Conservation (phyloP, 768 basidiomycete genomes). For the Suillus spraguei region DNA sequence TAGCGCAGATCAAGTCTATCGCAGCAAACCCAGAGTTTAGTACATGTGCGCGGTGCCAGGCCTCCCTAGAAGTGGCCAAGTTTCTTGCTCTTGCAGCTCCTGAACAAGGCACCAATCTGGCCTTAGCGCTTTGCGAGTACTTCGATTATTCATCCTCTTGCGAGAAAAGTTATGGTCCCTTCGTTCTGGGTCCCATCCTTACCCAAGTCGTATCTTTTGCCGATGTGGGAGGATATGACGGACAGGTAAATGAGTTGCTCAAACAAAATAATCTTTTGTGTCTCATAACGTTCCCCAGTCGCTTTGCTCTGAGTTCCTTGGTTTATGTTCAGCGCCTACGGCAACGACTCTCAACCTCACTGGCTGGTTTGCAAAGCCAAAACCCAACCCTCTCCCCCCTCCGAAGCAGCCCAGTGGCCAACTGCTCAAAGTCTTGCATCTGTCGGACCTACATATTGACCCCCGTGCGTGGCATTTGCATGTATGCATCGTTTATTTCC, state of each 20-base stretch:
- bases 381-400: no score
- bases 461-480: conserved; percentile 47
- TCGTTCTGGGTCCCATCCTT: conserved; percentile 57
- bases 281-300: conserved; percentile 36
- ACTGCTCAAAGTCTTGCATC: conserved; percentile 69
- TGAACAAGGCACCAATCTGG: conserved; percentile 56
- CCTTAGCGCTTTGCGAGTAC: conserved; percentile 60
- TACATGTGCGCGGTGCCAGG: conserved; percentile 61
- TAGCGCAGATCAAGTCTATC: conserved; percentile 60
- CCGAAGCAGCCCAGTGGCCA: conserved; percentile 63
- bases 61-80: conserved; percentile 62
- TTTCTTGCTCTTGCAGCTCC: conserved; percentile 68
- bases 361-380: conserved; percentile 76
- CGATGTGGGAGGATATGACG: conserved; percentile 72
- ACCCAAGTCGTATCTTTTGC: conserved; percentile 76
- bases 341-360: conserved; percentile 64
- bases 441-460: conserved; percentile 79
- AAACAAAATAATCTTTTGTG: not conserved
- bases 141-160: conserved; percentile 58
- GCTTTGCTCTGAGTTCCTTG: conserved; percentile 62
- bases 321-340: conserved; percentile 59
- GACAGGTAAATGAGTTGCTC: conserved; percentile 49
- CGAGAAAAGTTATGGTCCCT: conserved; percentile 45
- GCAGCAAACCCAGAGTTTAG: conserved; percentile 55
- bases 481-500: conserved; percentile 6